Evolutionary conservation across 345 rosid genomes (phyloP).

Genomic region (Acer saccharum): DNA sequence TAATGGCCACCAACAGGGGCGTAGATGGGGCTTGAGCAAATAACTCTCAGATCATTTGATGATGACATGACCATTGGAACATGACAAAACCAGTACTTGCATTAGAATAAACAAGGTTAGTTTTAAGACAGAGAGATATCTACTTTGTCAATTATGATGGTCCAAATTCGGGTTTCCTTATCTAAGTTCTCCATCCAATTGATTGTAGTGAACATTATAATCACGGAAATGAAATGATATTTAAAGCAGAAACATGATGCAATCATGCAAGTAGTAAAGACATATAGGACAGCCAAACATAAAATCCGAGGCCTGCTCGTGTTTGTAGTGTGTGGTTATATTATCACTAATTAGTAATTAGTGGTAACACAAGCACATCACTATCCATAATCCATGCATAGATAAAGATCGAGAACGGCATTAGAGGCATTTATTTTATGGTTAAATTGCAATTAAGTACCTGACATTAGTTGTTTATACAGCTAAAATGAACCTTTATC

Average conservation of each 20-base stretch:
- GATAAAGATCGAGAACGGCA: not conserved
- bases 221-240: not conserved
- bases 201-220: too few relatives aligned
- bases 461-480: too few relatives aligned
- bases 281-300: conserved; percentile 19
- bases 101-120: not conserved
- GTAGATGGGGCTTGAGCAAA: too few relatives aligned
- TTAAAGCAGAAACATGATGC: not conserved
- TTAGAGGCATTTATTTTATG: not conserved
- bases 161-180: too few relatives aligned
- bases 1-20: not conserved
- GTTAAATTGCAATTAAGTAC: too few relatives aligned
- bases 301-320: conserved; percentile 27
- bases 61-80: not conserved
- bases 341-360: not conserved
- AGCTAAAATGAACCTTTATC: too few relatives aligned
- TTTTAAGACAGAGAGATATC: not conserved
- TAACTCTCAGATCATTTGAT: too few relatives aligned
- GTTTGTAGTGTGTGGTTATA: not conserved
- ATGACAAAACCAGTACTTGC: conserved; percentile 13
- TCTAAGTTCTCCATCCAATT: too few relatives aligned
- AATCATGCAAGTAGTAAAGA: not conserved
- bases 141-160: too few relatives aligned
- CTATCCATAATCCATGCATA: conserved; percentile 2
- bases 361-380: not conserved